These are phyloP conservation scores for Naegleria lovaniensis DNA, from an alignment of 208 protist genomes.

Conservation along the genomic window DNA sequence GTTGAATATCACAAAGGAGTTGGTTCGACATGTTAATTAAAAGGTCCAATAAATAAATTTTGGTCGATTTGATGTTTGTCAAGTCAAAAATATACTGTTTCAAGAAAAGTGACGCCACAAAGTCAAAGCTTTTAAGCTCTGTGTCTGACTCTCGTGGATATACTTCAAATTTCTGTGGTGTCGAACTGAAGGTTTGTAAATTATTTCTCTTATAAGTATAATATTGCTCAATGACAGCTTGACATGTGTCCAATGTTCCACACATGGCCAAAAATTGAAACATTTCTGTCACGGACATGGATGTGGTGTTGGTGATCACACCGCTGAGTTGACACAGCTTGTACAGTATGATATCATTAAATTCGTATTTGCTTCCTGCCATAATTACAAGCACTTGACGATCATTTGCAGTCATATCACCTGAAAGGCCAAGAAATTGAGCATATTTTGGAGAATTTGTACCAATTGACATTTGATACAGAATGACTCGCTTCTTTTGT, in stretches of 20 bases:
- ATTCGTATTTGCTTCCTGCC: background rate
- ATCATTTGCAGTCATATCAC: background rate
- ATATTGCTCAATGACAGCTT: background rate
- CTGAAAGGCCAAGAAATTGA: background rate
- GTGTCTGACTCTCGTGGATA: background rate
- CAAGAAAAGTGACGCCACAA: background rate
- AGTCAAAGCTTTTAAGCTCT: background rate
- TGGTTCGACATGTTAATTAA: constrained; percentile 3
- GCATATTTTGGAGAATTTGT: background rate
- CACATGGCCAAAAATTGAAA: background rate
- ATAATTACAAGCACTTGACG: background rate
- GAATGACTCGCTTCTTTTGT: background rate
- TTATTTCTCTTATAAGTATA: background rate
- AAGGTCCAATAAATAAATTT: background rate
- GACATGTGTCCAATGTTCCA: background rate
- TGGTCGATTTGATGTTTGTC: background rate
- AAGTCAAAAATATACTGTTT: background rate
- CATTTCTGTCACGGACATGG: background rate
- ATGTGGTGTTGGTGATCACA: background rate
- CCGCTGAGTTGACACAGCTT: background rate
- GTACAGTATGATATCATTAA: background rate
- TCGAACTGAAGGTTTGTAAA: background rate
- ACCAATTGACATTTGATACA: background rate
- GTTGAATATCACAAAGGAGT: background rate
- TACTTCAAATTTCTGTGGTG: background rate